A percentile compares a stretch with the other conserved stretches of the same genome.
These are phyloP conservation scores for Canariomyces notabilis DNA, from an alignment of 2,329 filamentous ascomycete species.

Conservation along the genomic window DNA sequence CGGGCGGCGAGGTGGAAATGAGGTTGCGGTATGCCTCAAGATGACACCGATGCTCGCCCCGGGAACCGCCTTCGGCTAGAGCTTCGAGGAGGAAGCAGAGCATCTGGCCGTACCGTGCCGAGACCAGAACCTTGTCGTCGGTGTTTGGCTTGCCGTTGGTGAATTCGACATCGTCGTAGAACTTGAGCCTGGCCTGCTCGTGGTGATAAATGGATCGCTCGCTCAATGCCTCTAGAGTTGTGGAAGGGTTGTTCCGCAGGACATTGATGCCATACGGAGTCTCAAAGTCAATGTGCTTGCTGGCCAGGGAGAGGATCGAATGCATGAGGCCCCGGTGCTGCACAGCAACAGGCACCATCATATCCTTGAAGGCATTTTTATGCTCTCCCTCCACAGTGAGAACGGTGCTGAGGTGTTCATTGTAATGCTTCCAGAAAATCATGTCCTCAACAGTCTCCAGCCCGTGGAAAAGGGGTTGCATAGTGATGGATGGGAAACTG, in stretches of 20 bases:
- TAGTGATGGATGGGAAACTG: conserved; percentile 48
- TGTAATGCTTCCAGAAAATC: conserved; percentile 79
- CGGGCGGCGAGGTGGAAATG: conserved; percentile 56
- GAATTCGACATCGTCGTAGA: conserved; percentile 46
- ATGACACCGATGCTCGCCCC: conserved; percentile 73
- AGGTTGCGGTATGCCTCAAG: conserved; percentile 70
- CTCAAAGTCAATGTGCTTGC: conserved; percentile 64
- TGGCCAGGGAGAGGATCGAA: conserved; percentile 77
- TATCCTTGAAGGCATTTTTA: conserved; percentile 79
- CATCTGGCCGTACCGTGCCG: conserved; percentile 58
- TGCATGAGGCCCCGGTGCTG: conserved; percentile 83
- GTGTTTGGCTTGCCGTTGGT: conserved; percentile 39
- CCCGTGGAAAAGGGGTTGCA: conserved; percentile 68
- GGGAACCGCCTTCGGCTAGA: conserved; percentile 49
- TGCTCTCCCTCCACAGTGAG: conserved; percentile 77
- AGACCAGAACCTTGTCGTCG: conserved; percentile 42
- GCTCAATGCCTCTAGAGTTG: conserved; percentile 42
- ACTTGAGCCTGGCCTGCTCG: conserved; percentile 48
- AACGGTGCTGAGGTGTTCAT: conserved; percentile 70
- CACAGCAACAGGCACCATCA: conserved; percentile 76
- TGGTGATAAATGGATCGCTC: conserved; percentile 53
- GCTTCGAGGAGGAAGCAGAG: conserved; percentile 56
- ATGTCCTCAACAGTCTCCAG: conserved; percentile 76
- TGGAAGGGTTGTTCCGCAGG: conserved; percentile 44
- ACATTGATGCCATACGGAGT: conserved; percentile 52